Conservation (phyloP, 306 rosid genomes). For the Ormosia emarginata region DNA sequence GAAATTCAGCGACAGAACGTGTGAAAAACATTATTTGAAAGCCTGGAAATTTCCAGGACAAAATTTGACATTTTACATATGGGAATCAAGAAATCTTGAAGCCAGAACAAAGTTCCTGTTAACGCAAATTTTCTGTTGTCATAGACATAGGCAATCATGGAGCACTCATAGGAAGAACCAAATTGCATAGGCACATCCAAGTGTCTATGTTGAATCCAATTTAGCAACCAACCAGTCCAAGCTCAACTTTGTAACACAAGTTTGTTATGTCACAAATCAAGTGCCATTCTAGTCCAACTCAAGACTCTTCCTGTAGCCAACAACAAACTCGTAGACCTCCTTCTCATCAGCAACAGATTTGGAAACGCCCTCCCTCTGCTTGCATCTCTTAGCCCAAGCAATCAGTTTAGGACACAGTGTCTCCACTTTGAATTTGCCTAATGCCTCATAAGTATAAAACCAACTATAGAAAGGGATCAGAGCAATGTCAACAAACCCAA, state of each 20-base stretch:
- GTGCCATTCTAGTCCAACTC: background rate
- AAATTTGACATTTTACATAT: too few relatives aligned
- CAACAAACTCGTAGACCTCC: conserved; percentile 13
- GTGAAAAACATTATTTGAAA: too few relatives aligned
- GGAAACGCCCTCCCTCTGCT: conserved; percentile 25
- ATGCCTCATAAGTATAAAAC: conserved; percentile 24
- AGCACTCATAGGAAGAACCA: background rate
- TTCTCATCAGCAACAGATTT: conserved; percentile 30
- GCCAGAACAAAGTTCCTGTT: background rate
- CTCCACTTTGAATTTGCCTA: conserved; percentile 22
- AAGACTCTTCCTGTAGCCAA: background rate
- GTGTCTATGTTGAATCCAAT: background rate
- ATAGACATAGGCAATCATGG: background rate
- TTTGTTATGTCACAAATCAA: background rate
- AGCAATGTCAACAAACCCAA: conserved; percentile 33
- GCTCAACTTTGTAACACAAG: background rate
- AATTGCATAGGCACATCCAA: background rate
- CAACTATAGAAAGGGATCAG: conserved; percentile 21
- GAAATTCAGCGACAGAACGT: too few relatives aligned
- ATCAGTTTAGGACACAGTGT: conserved; percentile 27
- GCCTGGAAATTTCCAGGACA: too few relatives aligned
- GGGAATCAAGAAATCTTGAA: background rate
- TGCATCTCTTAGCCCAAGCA: conserved; percentile 34
- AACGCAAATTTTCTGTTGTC: background rate
- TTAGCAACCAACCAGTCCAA: background rate